A percentile compares a stretch with the other conserved stretches of the same genome.
phyloP scores from a whole-genome alignment of 306 rosid genomes.

The Cucurbita argyrosperma region DNA sequence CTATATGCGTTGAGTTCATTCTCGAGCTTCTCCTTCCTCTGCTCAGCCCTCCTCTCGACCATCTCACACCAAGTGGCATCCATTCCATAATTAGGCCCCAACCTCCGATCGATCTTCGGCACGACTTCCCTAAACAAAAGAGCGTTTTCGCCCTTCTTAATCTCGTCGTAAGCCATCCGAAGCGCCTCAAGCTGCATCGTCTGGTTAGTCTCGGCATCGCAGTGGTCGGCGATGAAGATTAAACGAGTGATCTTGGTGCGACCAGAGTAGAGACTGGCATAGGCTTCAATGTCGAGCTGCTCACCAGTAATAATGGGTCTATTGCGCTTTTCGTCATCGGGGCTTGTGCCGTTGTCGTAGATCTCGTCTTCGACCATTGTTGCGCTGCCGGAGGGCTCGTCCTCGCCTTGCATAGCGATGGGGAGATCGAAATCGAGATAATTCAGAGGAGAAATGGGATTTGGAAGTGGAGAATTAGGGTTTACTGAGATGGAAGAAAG shows the following conservation, averaged over 20 bases:
- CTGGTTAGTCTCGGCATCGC: constrained; percentile 30
- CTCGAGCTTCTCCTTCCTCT: constrained; percentile 90
- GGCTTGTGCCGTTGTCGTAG: constrained; percentile 50
- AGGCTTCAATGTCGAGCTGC: constrained; percentile 89
- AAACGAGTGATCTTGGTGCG: constrained; percentile 79
- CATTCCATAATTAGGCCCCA: constrained; percentile 43
- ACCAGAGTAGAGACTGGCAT: constrained; percentile 67
- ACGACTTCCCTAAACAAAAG: constrained; percentile 65
- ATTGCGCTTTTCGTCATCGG: constrained; percentile 39
- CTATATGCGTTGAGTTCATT: constrained; percentile 88
- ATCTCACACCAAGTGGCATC: constrained; percentile 62
- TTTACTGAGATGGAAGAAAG: background rate
- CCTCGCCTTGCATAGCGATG: constrained; percentile 57
- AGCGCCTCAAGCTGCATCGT: constrained; percentile 75
- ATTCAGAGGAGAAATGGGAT: background rate
- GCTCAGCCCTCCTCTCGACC: constrained; percentile 71
- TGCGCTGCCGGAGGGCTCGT: constrained; percentile 33
- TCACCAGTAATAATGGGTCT: constrained; percentile 77
- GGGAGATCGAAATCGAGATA: background rate
- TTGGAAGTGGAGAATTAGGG: constrained; percentile 9
- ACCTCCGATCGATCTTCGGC: constrained; percentile 58
- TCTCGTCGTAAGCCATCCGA: constrained; percentile 93
- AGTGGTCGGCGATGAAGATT: constrained; percentile 58
- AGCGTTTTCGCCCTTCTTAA: constrained; percentile 94
- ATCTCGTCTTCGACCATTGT: constrained; percentile 82